Base-by-base conservation (phyloP, 2,329 filamentous ascomycete species). In the Decorospora gaudefroyi region DNA sequence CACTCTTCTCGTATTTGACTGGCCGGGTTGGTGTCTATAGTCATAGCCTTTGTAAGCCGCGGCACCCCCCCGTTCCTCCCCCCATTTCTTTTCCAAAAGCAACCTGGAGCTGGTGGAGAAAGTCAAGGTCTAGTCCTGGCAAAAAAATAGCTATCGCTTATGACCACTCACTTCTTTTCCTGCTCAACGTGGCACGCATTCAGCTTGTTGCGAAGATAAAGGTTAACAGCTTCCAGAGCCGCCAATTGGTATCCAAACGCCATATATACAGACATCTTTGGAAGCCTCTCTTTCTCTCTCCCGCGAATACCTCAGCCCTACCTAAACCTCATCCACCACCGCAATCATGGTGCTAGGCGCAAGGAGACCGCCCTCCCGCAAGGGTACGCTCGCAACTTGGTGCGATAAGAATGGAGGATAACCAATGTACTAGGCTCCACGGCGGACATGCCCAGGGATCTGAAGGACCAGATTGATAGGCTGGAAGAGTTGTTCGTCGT, bases 401-500 rank as follows among this genome's bases (percentile, higher is more conserved):
- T 21, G 44, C 18, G 28, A 31, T n/a, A 42, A 43, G 28, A 39
- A 53, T 39, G 44, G 39, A 30, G 46, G 38, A 50, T 62, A 57
- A 67, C 56, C 46, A 45, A 7, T 51, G 38, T 46, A 15, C 16
- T 50, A 95, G 90, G 90, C 69, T 95, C 91, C 53, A 89, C 93
- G 83, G 84, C 86, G 71, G 90, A 96, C 76, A 81, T 96, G 72
- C 91, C 92, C 54, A 87, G 90, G 75, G 85, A 90, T 72, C 81
- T 96, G 55, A 76, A 89, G 69, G 71, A 79, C 40, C 87, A 96
- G 74, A 91, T 97, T 67, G 84, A 88, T 70, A 79, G 82, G 51
- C 80, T 97, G 16, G 93, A 97, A 76, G 81, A 90, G 45, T 72
- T 86, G 40, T 96, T 99, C 73, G 87, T 85, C 8, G 84, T 97